Evolutionary conservation across 2,329 filamentous ascomycete genomes (phyloP), one percentile per base, ranked within the genome.

Genomic region (Fusarium sororula): DNA sequence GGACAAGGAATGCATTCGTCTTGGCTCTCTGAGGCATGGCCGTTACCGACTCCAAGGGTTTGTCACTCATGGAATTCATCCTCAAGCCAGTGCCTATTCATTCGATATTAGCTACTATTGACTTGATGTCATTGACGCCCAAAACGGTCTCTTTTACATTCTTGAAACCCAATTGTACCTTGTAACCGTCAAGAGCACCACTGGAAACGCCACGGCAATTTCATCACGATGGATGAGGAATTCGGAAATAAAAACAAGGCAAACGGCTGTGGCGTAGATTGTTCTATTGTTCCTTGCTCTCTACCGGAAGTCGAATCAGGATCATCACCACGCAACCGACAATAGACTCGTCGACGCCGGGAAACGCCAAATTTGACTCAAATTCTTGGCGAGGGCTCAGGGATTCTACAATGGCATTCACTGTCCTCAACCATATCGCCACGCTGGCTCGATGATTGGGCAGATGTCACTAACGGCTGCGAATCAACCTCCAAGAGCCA

Each of bases 251-350:
- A 50, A 17, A 28, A 39, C 14, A 48, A 35, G 37, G 30, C n/a
- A 65, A 70, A 58, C 67, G 59, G 59, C 39, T 59, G 59, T 65
- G 67, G 59, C 67, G 58, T 63, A 53, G 30, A 47, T 65, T 45
- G 13, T 70, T 65, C 44, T 37, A 54, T 65, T 65, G 45, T 65
- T 70, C 66, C 20, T 66, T 47, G 44, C 50, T 38, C 35, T 57
- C 17, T 32, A 30, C n/a, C 20, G 14, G n/a, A 37, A 45, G 42
- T 50, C 38, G 42, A 68, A 50, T 50, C 38, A 69, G 28, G 35
- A 30, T 35, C 63, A 41, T 22, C 41, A 35, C 38, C 30, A 32
- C 47, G 18, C 47, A 53, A 39, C 54, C 45, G 44, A 63, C 44
- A 56, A 45, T 32, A 38, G 37, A 42, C 44, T 53, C 35, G 24